Conservation (phyloP, 129 eudicot genomes). For the Heracleum sosnowskyi region DNA sequence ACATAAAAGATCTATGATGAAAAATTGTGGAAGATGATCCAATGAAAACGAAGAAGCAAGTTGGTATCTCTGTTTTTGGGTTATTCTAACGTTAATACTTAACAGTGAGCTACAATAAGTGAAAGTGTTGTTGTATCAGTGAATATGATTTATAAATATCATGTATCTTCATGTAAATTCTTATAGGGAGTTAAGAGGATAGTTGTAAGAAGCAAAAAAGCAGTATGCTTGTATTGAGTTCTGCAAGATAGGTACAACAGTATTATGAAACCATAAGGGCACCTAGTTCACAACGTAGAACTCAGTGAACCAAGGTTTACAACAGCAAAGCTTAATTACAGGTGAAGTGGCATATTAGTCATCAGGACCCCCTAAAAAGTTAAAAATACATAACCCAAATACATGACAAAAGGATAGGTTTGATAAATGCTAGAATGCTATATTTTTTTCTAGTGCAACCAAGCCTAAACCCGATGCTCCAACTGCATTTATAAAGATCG, state of each 20-base stretch:
- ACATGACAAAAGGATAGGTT: neutral
- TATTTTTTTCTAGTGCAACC: neutral
- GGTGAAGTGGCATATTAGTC: neutral
- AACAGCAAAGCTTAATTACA: neutral
- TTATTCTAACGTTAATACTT: neutral
- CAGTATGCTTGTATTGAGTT: neutral
- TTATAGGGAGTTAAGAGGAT: neutral
- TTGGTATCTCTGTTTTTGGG: neutral
- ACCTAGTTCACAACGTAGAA: neutral
- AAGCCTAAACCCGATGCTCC: neutral
- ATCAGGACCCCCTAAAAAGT: neutral
- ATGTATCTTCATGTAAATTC: neutral
- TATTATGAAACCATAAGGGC: neutral
- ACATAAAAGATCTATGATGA: neutral
- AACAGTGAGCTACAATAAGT: neutral
- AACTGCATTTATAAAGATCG: neutral
- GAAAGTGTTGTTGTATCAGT: neutral
- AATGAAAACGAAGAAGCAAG: neutral
- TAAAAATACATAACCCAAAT: neutral
- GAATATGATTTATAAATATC: neutral
- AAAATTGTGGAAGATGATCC: neutral
- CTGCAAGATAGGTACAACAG: neutral
- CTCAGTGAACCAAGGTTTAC: neutral
- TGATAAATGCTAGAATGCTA: neutral
- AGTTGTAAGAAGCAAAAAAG: neutral